Evolutionary conservation across 306 rosid species (phyloP), one percentile per base, ranked within the genome.

Genomic region (Nissolia schottii): DNA sequence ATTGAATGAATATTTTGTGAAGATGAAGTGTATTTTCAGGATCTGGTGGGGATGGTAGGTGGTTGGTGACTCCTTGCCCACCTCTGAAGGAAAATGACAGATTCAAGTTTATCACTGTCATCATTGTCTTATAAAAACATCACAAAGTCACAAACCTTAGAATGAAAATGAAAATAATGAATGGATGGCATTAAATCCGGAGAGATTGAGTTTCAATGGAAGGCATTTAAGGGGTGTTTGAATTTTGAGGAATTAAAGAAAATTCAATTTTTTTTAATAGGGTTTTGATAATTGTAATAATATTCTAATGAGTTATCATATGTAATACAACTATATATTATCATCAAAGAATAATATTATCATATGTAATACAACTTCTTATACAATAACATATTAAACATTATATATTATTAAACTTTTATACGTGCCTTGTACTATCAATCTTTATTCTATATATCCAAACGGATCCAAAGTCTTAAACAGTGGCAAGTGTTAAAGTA

Each of bases 191-290:
- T 50, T 89, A 63, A 80, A 86, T 78, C 56, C 58, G 18, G 31
- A 5, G 24, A 34, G 99, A 95, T 87, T 81, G 86, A 85, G 84
- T 77, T 95, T 88, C 86, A 70, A 67, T 76, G 81, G 81, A 81
- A 73, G 83, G 7, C 53, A 79, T n/a, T 28, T 79, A 4, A 79
- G 46, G 69, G 64, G 20, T 5, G 54, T n/a, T 34, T 43, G 19
- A 20, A 43, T 23, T 43, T 70, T 68, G 48, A 38, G 29, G 48
- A 7, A 18, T 46, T 19, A 70, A 61, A 56, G n/a, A 27, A 9
- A 23, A 2, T 23, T 11, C 12, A 11, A 22, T 48, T 64, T 2
- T 9, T 5, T 22, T 49, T 71, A 51, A 20, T 0, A n/a, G 59
- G 70, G 66, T 60, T 67, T 10, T 19, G 48, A 19, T 75, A 70